These are phyloP conservation scores for Eimeria praecox DNA, from an alignment of 169 alveolate genomes.

Conservation along the genomic window DNA sequence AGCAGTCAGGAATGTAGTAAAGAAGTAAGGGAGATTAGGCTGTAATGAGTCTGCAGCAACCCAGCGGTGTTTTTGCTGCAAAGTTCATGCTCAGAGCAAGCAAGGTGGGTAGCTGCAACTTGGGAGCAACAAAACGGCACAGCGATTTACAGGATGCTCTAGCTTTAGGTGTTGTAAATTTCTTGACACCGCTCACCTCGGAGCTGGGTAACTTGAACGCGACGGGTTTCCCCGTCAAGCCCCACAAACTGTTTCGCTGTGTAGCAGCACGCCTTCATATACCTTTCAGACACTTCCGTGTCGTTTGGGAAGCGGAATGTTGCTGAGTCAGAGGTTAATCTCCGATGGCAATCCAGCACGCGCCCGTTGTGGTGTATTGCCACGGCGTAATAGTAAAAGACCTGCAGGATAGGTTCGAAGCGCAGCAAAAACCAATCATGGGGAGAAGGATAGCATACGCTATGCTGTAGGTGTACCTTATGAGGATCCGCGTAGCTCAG, in stretches of 20 bases:
- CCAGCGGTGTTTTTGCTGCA: background rate
- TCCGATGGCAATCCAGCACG: slow-evolving; percentile 72
- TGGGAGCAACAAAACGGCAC: background rate
- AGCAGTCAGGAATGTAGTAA: background rate
- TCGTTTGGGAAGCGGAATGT: slow-evolving; percentile 80
- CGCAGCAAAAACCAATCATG: background rate
- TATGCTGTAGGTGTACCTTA: background rate
- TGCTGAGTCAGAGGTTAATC: slow-evolving; percentile 64
- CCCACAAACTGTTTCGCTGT: slow-evolving; percentile 75
- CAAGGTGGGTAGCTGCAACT: background rate
- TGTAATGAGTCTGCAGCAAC: background rate
- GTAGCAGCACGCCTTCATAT: slow-evolving; percentile 77
- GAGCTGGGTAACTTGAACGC: slow-evolving; percentile 74
- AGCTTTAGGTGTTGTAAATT: background rate
- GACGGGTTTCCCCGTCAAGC: slow-evolving; percentile 71
- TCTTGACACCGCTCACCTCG: slow-evolving; percentile 19
- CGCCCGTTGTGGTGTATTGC: slow-evolving; percentile 78
- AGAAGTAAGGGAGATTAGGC: background rate
- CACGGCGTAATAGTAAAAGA: slow-evolving; percentile 65
- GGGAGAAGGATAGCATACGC: background rate
- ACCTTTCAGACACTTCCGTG: slow-evolving; percentile 76
- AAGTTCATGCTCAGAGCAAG: background rate
- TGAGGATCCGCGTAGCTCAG: background rate
- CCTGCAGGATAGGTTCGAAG: slow-evolving; percentile 19
- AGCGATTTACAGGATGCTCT: background rate